These are phyloP conservation scores for Talaromyces stipitatus DNA, from an alignment of 495 filamentous ascomycete genomes.

Conservation along the genomic window DNA sequence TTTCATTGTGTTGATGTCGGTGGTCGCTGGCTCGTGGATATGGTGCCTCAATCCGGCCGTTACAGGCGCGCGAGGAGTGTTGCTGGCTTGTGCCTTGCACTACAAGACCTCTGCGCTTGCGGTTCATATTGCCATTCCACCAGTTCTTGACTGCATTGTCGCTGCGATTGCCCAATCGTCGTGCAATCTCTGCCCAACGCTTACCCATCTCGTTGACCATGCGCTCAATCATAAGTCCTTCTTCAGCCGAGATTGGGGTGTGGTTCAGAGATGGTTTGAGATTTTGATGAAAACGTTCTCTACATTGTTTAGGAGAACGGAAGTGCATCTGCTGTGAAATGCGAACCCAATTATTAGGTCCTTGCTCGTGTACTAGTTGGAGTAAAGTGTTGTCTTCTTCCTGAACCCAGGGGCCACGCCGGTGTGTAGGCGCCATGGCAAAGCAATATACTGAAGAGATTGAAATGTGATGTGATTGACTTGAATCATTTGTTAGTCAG, in stretches of 20 bases:
- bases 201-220: constrained; percentile 79
- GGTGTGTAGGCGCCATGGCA: constrained; percentile 47
- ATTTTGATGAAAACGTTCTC: constrained; percentile 93
- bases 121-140: constrained; percentile 96
- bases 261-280: constrained; percentile 87
- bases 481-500: not conserved
- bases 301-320: constrained; percentile 89
- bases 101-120: constrained; percentile 44
- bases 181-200: constrained; percentile 92
- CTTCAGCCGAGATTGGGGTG: constrained; percentile 84
- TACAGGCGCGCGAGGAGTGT: constrained; percentile 29
- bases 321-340: constrained; percentile 71
- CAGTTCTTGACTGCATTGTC: constrained; percentile 99
- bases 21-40: constrained; percentile 25
- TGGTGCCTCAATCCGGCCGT: constrained; percentile 34
- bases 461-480: not conserved
- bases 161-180: constrained; percentile 76
- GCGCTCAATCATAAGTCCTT: constrained; percentile 74
- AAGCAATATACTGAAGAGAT: not conserved
- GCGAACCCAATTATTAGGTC: constrained; percentile 86
- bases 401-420: constrained; percentile 84
- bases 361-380: constrained; percentile 65
- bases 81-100: constrained; percentile 22
- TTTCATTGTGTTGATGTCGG: constrained; percentile 1
- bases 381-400: constrained; percentile 69